Conservation (phyloP, 352 stramenopile genomes). For the Globisporangium polare region DNA sequence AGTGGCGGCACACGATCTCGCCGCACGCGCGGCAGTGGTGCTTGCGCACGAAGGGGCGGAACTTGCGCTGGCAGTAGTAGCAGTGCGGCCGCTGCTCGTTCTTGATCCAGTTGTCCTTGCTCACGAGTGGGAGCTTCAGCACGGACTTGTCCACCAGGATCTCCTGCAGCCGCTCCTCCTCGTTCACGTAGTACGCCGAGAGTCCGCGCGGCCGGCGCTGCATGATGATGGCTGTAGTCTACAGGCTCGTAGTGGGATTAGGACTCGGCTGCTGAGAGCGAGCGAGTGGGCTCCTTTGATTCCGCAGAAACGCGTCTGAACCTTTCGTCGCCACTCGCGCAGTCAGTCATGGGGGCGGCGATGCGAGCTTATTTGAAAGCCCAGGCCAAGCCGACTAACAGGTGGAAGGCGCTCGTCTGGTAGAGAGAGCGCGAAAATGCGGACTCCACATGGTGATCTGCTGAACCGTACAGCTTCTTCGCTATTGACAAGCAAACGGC, state of each 20-base stretch:
- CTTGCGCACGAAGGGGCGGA: conserved; percentile 69
- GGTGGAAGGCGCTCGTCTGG: not conserved
- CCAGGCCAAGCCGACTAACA: not conserved
- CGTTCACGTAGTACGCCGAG: conserved; percentile 45
- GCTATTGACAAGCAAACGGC: not conserved
- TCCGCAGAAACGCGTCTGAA: not conserved
- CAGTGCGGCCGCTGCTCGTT: conserved; percentile 63
- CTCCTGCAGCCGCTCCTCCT: conserved; percentile 47
- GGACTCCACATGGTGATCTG: not conserved
- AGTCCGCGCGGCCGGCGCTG: conserved; percentile 38
- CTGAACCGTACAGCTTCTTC: not conserved
- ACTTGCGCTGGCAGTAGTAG: conserved; percentile 77
- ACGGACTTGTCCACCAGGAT: conserved; percentile 60
- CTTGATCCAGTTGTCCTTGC: conserved; percentile 75
- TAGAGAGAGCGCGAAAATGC: not conserved
- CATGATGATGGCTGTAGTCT: not conserved
- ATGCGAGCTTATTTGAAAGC: not conserved
- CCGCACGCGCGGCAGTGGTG: conserved; percentile 80
- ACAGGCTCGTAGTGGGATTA: not conserved
- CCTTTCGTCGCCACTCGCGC: not conserved
- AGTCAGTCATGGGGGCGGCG: not conserved
- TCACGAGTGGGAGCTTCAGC: conserved; percentile 41
- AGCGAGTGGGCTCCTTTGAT: too few species aligned
- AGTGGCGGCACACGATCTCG: conserved; percentile 74
- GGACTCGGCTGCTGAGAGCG: too few species aligned